These are phyloP conservation scores for Sporodiniella umbellata DNA, from an alignment of 371 early-diverging fungal genomes.

Conservation along the genomic window DNA sequence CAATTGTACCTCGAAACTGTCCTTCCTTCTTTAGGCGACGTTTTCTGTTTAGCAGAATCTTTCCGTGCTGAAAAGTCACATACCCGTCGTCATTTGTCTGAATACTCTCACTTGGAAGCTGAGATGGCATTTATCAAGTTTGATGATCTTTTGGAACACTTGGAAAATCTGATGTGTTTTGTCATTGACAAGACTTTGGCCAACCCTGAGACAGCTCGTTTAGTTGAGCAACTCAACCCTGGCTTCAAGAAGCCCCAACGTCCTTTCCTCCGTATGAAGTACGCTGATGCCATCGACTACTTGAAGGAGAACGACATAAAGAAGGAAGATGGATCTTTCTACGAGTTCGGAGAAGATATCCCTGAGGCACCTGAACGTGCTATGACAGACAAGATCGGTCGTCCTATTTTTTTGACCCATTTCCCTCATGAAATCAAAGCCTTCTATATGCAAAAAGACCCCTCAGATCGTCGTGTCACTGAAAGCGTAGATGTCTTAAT, in stretches of 20 bases:
- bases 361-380: conserved; percentile 98
- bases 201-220: conserved; percentile 70
- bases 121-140: conserved; percentile 97
- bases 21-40: conserved; percentile 94
- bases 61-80: conserved; percentile 99
- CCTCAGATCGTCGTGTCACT: conserved; percentile 83
- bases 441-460: conserved; percentile 98
- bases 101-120: conserved; percentile 99
- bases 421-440: conserved; percentile 99
- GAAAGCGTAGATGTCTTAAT: conserved; percentile 98
- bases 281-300: conserved; percentile 97
- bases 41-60: conserved; percentile 97
- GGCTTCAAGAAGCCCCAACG: conserved; percentile 79
- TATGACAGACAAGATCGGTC: conserved; percentile 96
- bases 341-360: conserved; percentile 98
- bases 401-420: conserved; percentile 95
- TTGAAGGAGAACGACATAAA: conserved; percentile 89
- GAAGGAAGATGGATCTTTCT: conserved; percentile 89
- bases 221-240: conserved; percentile 92
- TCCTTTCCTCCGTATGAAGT: conserved; percentile 97
- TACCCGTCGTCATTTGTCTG: conserved; percentile 98
- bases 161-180: conserved; percentile 92
- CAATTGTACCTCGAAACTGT: conserved; percentile 99
- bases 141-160: conserved; percentile 83
- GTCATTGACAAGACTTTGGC: conserved; percentile 83